phyloP scores from a whole-genome alignment of 768 basidiomycete species.

The Suillus paluster region DNA sequence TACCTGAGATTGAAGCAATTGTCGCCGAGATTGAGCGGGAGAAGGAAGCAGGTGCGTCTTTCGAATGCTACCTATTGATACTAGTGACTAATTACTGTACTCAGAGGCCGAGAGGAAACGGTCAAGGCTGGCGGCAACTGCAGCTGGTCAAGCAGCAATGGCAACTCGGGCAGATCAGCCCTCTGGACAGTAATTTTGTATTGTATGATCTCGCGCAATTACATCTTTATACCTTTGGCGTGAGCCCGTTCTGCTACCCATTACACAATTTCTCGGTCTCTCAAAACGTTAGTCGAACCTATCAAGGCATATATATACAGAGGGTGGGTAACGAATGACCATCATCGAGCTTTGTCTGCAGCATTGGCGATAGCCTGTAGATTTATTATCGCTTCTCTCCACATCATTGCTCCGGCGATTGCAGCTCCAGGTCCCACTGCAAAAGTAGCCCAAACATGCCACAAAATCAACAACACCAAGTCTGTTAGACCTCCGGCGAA shows the following conservation, averaged over 20 bases:
- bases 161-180: slow-evolving; percentile 52
- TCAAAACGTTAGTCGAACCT: not conserved
- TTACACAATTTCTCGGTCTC: not conserved
- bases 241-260: not conserved
- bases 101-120: slow-evolving; percentile 95
- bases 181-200: slow-evolving; percentile 38
- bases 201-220: slow-evolving; percentile 6
- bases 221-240: not conserved
- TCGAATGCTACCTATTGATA: not conserved
- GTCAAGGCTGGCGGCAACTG: slow-evolving; percentile 86
- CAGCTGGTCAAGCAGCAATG: slow-evolving; percentile 92
- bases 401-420: slow-evolving; percentile 47
- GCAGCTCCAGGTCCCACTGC: slow-evolving; percentile 53
- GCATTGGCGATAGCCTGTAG: not conserved
- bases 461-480: slow-evolving; percentile 37
- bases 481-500: slow-evolving; percentile 40
- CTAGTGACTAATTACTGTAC: slow-evolving; percentile 6
- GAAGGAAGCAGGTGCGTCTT: slow-evolving; percentile 84
- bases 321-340: not conserved
- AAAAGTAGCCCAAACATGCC: slow-evolving; percentile 44
- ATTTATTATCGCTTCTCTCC: slow-evolving; percentile 44
- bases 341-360: not conserved
- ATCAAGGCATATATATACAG: not conserved
- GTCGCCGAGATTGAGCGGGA: slow-evolving; percentile 94
- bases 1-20: slow-evolving; percentile 88